Conservation (phyloP, 1,284 basidiomycete species). For the Ustilago esculenta region DNA sequence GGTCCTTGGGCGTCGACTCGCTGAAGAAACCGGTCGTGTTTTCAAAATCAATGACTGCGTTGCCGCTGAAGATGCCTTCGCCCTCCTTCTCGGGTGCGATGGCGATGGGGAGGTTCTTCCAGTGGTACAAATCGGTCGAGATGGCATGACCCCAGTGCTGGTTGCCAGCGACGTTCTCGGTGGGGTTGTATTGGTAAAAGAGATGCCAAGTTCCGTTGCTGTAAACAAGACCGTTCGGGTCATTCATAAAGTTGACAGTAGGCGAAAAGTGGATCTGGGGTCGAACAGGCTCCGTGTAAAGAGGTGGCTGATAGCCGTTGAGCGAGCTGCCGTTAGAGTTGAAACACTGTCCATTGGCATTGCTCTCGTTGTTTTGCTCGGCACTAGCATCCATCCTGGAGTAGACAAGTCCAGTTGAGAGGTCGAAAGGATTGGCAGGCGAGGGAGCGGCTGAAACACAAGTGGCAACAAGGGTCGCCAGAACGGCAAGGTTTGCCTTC, state of each 20-base stretch:
- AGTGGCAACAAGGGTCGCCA: constrained; percentile 20
- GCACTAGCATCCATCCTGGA: constrained; percentile 17
- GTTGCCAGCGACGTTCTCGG: constrained; percentile 67
- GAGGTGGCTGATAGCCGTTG: constrained; percentile 16
- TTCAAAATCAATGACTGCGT: constrained; percentile 68
- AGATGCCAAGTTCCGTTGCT: constrained; percentile 68
- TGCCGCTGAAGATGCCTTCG: constrained; percentile 67
- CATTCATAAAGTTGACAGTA: constrained; percentile 68
- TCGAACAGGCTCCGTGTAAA: constrained; percentile 45
- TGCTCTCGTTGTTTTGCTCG: constrained; percentile 2
- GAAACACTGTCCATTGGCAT: constrained; percentile 17
- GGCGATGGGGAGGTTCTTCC: constrained; percentile 68
- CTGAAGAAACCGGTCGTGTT: constrained; percentile 70
- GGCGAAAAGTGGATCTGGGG: constrained; percentile 61
- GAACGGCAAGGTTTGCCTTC: constrained; percentile 22
- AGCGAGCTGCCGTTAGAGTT: constrained; percentile 42
- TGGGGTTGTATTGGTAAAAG: constrained; percentile 70
- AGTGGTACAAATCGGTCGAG: constrained; percentile 68
- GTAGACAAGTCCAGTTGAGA: constrained; percentile 12
- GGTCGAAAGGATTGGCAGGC: constrained; percentile 25
- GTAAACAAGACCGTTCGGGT: constrained; percentile 69
- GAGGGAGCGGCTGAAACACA: constrained; percentile 29
- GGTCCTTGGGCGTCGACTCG: constrained; percentile 59
- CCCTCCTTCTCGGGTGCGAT: constrained; percentile 59
- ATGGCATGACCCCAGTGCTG: constrained; percentile 70